These are phyloP conservation scores for Microbotryum silenes-acaulis DNA, from an alignment of 1,284 basidiomycete genomes.

Conservation along the genomic window DNA sequence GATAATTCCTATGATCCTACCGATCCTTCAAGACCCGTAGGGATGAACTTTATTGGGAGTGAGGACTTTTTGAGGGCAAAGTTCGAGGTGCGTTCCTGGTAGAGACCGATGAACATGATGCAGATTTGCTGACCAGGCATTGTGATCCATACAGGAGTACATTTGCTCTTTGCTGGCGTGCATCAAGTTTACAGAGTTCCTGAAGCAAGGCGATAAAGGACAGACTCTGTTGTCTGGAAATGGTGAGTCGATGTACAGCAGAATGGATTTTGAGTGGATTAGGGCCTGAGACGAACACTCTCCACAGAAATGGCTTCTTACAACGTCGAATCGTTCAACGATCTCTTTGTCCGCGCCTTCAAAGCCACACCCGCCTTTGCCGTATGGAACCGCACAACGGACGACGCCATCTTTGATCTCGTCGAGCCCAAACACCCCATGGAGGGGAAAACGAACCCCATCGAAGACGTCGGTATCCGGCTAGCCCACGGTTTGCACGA, in stretches of 20 bases:
- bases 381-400: slow-evolving; percentile 78
- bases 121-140: neutral
- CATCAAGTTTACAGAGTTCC: slow-evolving; percentile 78
- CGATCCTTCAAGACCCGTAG: slow-evolving; percentile 51
- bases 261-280: too few species aligned
- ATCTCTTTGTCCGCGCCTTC: slow-evolving; percentile 75
- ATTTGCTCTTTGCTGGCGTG: slow-evolving; percentile 68
- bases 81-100: slow-evolving; percentile 51
- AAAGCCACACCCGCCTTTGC: slow-evolving; percentile 72
- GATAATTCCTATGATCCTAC: slow-evolving; percentile 67
- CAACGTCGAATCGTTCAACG: slow-evolving; percentile 55
- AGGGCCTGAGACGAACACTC: too few species aligned
- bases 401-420: slow-evolving; percentile 82
- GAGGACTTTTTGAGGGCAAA: slow-evolving; percentile 85
- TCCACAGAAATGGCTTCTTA: slow-evolving; percentile 31
- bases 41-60: slow-evolving; percentile 79
- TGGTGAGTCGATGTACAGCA: slow-evolving; percentile 22
- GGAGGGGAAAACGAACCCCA: slow-evolving; percentile 74
- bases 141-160: slow-evolving; percentile 64
- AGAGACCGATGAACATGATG: slow-evolving; percentile 28
- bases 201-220: slow-evolving; percentile 49
- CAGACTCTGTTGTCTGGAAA: slow-evolving; percentile 42
- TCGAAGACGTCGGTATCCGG: slow-evolving; percentile 78
- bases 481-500: slow-evolving; percentile 84
- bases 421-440: slow-evolving; percentile 82